Conservation (phyloP, 768 basidiomycete species). For the Hygrocybe coccinea region DNA sequence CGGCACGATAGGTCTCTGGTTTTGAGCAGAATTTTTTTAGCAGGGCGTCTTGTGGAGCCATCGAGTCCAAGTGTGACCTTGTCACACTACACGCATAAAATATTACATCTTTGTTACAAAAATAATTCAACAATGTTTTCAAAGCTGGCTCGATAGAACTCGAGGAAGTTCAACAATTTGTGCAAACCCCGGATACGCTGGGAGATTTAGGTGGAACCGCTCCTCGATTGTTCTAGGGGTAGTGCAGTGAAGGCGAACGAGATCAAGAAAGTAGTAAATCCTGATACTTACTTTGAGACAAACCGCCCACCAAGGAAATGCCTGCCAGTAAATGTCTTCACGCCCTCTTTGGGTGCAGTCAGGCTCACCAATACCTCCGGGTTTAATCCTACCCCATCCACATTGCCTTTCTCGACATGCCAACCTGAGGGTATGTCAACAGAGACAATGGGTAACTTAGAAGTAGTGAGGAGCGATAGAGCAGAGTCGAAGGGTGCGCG, state of each 20-base stretch:
- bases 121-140: neutral
- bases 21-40: neutral
- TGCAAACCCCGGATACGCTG: constrained; percentile 68
- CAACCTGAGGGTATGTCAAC: constrained; percentile 97
- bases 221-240: constrained; percentile 61
- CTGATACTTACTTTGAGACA: constrained; percentile 65
- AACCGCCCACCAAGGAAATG: constrained; percentile 96
- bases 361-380: constrained; percentile 83
- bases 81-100: neutral
- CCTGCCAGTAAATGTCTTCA: constrained; percentile 64
- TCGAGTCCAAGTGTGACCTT: neutral
- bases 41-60: neutral
- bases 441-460: constrained; percentile 77
- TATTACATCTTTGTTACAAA: neutral
- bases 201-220: constrained; percentile 75
- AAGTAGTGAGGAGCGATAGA: constrained; percentile 58
- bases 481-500: constrained; percentile 82
- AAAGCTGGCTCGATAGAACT: neutral
- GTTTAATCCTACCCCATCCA: constrained; percentile 50
- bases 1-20: constrained; percentile 14
- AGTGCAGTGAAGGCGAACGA: constrained; percentile 3
- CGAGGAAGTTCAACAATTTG: constrained; percentile 79
- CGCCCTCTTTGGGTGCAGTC: constrained; percentile 92
- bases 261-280: neutral
- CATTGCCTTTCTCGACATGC: constrained; percentile 81